A percentile compares a stretch with the other conserved stretches of the same genome.
phyloP scores from a whole-genome alignment of 768 basidiomycete genomes.

The Suillus subaureus region DNA sequence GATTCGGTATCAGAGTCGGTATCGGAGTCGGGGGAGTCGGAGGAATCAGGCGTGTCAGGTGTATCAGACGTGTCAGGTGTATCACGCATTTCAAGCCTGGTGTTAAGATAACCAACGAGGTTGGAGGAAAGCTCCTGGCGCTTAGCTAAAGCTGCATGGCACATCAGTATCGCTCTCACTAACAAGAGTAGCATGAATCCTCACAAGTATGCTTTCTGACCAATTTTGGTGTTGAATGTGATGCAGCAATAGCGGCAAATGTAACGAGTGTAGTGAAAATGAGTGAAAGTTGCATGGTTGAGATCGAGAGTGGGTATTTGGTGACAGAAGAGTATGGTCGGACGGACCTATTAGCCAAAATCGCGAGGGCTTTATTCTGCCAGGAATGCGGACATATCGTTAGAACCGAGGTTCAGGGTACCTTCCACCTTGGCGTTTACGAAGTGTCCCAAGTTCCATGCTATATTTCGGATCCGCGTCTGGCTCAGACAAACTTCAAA shows the following conservation, averaged over 20 bases:
- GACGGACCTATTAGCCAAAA: neutral
- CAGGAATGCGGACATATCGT: neutral
- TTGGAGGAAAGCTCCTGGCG: neutral
- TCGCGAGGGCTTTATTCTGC: neutral
- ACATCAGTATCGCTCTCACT: neutral
- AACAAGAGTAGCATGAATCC: neutral
- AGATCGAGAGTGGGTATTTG: neutral
- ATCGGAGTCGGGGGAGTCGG: too few relatives aligned
- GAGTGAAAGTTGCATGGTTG: neutral
- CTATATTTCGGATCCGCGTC: neutral
- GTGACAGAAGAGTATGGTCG: neutral
- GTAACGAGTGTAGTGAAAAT: neutral
- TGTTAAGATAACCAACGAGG: neutral
- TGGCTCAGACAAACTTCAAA: neutral
- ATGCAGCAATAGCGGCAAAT: neutral
- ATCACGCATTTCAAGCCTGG: neutral
- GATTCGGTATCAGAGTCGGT: too few relatives aligned
- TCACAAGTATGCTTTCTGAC: neutral
- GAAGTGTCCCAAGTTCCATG: neutral
- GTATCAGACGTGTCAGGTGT: neutral
- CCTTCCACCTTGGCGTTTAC: neutral
- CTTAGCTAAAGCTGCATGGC: neutral
- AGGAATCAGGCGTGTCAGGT: neutral
- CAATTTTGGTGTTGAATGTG: neutral
- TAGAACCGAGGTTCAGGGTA: neutral